Base-by-base conservation (phyloP, 148 eudicot species). In the Simmondsia chinensis region DNA sequence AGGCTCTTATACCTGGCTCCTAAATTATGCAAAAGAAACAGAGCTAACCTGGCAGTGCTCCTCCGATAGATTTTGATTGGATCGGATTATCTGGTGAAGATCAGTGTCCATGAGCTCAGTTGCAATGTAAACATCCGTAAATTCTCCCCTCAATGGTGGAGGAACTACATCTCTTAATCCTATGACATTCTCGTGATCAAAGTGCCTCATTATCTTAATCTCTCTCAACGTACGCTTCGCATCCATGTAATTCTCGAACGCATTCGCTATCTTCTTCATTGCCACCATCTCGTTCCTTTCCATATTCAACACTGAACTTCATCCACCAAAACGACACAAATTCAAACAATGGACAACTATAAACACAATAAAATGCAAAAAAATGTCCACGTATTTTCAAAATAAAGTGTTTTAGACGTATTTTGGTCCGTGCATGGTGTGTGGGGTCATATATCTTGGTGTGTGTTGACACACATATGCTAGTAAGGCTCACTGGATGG, bases 141-240 rank as follows among this genome's bases (percentile, higher is more conserved):
- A 86, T 62, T 86, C 94, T 62, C 76, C 68, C 12, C 94, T 48
- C 15, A 74, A 10, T 20, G 88, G 87, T 41, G 96, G 94, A 52
- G 88, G 85, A 46, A 91, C 61, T n/a, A 91, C 86, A 61, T 91
- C 99, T 66, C 48, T 74, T 37, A 91, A 46, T 9, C 42, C 79
- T 55, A 80, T 70, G 11, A 91, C 95, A 57, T 86, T 86, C 59
- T 86, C 95, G 34, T 86, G 95, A 70, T 89, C 95, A 30, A 89
- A 74, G 64, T 89, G 95, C 13, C 80, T 75, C 44, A 89, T 85
- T 18, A 89, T 84, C 76, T 84, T 89, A 62, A 89, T 89, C 77
- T 89, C 97, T 5, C 97, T 74, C 40, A 89, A 80, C 3, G 97
- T 89, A 33, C 97, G 76, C 68, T 89, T 89, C 1, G 97, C 93